phyloP scores from a whole-genome alignment of 2,329 filamentous ascomycete genomes.

The Diaporthe ilicicola region DNA sequence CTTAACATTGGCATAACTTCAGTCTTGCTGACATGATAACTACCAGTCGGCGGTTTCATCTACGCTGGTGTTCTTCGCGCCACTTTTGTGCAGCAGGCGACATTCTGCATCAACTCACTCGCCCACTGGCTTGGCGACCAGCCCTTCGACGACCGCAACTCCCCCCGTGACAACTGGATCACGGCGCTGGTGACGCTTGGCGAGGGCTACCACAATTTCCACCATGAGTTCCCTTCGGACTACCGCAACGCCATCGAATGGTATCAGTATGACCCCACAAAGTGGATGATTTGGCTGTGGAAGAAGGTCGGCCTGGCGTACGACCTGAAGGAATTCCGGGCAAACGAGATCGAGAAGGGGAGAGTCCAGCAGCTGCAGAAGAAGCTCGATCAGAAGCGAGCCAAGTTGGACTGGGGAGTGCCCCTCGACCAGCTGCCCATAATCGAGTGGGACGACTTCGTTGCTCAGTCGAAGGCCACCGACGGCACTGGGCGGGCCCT shows the following conservation, averaged over 20 bases:
- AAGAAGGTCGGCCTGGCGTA: constrained; percentile 86
- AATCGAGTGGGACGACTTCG: constrained; percentile 87
- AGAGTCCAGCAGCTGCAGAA: constrained; percentile 89
- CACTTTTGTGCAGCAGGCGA: constrained; percentile 91
- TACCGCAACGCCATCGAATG: constrained; percentile 92
- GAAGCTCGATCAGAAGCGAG: constrained; percentile 89
- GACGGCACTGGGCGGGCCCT: constrained; percentile 73
- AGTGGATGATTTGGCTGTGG: constrained; percentile 87
- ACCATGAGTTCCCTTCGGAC: constrained; percentile 92
- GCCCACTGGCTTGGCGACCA: constrained; percentile 93
- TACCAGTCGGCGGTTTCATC: constrained; percentile 73
- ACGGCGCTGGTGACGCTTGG: constrained; percentile 86
- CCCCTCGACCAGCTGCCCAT: constrained; percentile 87
- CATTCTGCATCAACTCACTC: constrained; percentile 91
- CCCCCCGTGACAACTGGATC: constrained; percentile 85
- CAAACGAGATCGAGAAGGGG: constrained; percentile 93
- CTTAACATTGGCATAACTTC: neutral
- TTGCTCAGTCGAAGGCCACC: constrained; percentile 70
- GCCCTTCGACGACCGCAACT: constrained; percentile 93
- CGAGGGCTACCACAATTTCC: constrained; percentile 92
- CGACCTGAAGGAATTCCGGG: constrained; percentile 89
- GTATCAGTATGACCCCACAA: constrained; percentile 92
- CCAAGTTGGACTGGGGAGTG: constrained; percentile 84
- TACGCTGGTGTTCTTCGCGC: constrained; percentile 87
- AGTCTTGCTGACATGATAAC: neutral